Percentiles rank a stretch among this genome's conserved stretches.
Conservation (phyloP, 352 stramenopile species). For the Globisporangium polare region DNA sequence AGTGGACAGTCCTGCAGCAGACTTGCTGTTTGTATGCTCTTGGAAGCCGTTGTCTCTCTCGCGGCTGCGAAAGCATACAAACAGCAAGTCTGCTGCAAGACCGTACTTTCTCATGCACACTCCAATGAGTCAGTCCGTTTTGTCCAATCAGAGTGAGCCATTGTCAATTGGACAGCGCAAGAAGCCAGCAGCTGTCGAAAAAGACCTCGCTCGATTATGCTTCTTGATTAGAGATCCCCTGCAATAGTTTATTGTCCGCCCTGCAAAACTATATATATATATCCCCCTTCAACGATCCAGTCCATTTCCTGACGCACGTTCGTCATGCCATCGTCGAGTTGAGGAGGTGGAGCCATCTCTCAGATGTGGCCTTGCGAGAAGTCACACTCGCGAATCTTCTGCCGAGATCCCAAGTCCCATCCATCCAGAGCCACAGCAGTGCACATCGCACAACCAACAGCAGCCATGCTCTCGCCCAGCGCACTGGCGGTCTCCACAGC, state of each 20-base stretch:
- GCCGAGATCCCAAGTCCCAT: background rate
- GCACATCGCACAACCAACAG: background rate
- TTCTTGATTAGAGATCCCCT: conserved; percentile 3
- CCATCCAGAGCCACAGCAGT: too few relatives aligned
- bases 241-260: background rate
- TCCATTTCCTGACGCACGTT: background rate
- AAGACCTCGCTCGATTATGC: background rate
- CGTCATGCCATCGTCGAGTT: background rate
- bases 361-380: background rate
- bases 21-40: too few relatives aligned
- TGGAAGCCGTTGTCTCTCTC: too few relatives aligned
- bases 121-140: too few relatives aligned
- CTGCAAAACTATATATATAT: background rate
- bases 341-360: background rate
- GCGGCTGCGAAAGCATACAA: too few relatives aligned
- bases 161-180: too few relatives aligned
- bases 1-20: too few relatives aligned
- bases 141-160: too few relatives aligned
- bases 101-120: too few relatives aligned
- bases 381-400: background rate
- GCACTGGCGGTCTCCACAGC: background rate
- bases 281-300: background rate
- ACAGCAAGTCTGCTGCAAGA: too few relatives aligned
- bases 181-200: too few relatives aligned
- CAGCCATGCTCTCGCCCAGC: conserved; percentile 5